Percentiles rank a stretch among this genome's conserved stretches.
Conservation (phyloP, 345 rosid genomes). For the Murraya koenigii region DNA sequence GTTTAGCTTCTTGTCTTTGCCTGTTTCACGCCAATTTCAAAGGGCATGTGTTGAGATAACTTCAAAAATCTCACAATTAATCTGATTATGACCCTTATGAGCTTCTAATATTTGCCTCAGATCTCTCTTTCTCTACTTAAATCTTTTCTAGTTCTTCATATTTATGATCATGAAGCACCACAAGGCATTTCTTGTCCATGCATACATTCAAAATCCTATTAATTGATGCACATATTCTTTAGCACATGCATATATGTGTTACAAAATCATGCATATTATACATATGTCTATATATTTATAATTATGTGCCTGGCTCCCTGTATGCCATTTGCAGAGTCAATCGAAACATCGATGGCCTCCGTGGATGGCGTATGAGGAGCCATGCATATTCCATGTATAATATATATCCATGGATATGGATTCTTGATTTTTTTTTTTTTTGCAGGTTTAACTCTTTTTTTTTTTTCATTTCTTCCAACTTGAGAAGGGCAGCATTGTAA, state of each 20-base stretch:
- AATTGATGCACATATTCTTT: not conserved
- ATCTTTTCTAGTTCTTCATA: slow-evolving; percentile 12
- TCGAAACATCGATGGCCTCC: slow-evolving; percentile 65
- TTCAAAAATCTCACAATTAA: not conserved
- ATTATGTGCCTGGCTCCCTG: slow-evolving; percentile 99
- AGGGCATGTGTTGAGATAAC: slow-evolving; percentile 5
- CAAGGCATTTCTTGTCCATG: not conserved
- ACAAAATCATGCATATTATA: not conserved
- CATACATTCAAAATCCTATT: not conserved
- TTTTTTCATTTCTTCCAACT: not conserved
- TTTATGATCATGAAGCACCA: not conserved
- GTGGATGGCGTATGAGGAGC: slow-evolving; percentile 99
- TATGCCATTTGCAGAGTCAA: slow-evolving; percentile 86
- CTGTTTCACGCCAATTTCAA: slow-evolving; percentile 47
- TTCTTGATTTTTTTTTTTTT: not conserved
- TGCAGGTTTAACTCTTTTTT: slow-evolving; percentile 11
- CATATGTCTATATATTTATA: not conserved
- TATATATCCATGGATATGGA: slow-evolving; percentile 9
- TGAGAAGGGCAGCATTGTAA: slow-evolving; percentile 26
- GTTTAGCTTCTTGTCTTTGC: slow-evolving; percentile 38
- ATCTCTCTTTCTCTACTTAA: slow-evolving; percentile 17
- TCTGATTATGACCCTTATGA: slow-evolving; percentile 24
- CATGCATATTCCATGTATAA: slow-evolving; percentile 62
- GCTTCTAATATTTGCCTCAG: slow-evolving; percentile 14
- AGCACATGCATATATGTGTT: not conserved